A percentile compares a stretch with the other conserved stretches of the same genome.
Evolutionary conservation across 495 filamentous ascomycete genomes (phyloP).

Genomic region (Hyaloscypha hepaticicola): DNA sequence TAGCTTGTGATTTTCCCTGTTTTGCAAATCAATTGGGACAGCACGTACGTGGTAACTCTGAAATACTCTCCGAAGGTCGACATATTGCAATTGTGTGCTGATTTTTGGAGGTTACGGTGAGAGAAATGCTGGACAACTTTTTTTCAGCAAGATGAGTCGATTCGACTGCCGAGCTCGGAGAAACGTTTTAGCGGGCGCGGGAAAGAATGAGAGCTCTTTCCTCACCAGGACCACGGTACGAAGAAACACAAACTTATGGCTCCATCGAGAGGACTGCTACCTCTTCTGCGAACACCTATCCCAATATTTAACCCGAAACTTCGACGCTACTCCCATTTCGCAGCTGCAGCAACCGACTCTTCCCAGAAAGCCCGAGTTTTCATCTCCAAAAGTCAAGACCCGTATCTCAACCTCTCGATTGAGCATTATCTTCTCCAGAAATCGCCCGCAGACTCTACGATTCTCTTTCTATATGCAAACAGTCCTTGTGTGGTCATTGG

Average conservation of each 20-base stretch:
- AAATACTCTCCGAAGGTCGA: constrained; percentile 90
- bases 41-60: constrained; percentile 76
- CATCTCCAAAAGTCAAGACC: constrained; percentile 68
- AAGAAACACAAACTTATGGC: constrained; percentile 24
- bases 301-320: not conserved
- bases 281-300: constrained; percentile 3
- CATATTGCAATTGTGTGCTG: constrained; percentile 48
- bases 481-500: constrained; percentile 84
- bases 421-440: constrained; percentile 85
- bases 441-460: constrained; percentile 62
- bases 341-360: constrained; percentile 20
- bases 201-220: too few species aligned
- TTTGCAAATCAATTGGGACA: constrained; percentile 4
- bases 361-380: constrained; percentile 59
- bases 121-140: constrained; percentile 10
- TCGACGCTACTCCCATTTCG: constrained; percentile 19
- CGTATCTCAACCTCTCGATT: constrained; percentile 93
- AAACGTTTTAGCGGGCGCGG: not conserved
- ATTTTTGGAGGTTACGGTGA: not conserved
- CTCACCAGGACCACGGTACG: not conserved
- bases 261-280: constrained; percentile 28
- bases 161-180: constrained; percentile 16
- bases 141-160: constrained; percentile 27
- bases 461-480: constrained; percentile 89
- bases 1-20: constrained; percentile 15